Conservation (phyloP, 108 stramenopile genomes). For the Conticribra weissflogii region DNA sequence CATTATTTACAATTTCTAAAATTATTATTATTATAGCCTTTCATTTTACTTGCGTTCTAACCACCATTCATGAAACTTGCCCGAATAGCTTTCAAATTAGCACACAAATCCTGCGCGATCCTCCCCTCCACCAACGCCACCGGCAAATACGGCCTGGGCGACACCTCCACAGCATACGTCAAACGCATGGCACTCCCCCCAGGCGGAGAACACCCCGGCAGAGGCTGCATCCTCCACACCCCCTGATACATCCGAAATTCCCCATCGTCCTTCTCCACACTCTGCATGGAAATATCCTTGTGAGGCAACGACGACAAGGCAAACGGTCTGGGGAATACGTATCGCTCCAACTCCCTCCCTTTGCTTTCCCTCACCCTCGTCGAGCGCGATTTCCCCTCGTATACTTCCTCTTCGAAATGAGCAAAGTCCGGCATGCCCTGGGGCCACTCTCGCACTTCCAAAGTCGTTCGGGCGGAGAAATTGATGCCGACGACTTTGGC, state of each 20-base stretch:
- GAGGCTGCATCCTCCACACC: slow-evolving; percentile 90
- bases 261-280: slow-evolving; percentile 80
- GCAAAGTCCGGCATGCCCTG: slow-evolving; percentile 82
- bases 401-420: slow-evolving; percentile 70
- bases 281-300: slow-evolving; percentile 91
- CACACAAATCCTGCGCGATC: slow-evolving; percentile 82
- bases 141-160: slow-evolving; percentile 85
- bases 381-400: slow-evolving; percentile 67
- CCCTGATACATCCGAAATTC: slow-evolving; percentile 93
- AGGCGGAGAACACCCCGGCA: slow-evolving; percentile 80
- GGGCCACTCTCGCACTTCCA: slow-evolving; percentile 90
- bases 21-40: too few relatives aligned
- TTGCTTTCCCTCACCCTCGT: slow-evolving; percentile 54
- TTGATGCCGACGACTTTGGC: slow-evolving; percentile 90
- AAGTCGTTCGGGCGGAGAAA: slow-evolving; percentile 79
- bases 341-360: slow-evolving; percentile 59
- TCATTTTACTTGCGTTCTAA: too few relatives aligned
- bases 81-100: slow-evolving; percentile 82
- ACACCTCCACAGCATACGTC: slow-evolving; percentile 91
- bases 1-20: too few relatives aligned
- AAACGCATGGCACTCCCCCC: slow-evolving; percentile 81
- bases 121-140: slow-evolving; percentile 84
- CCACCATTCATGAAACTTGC: slow-evolving; percentile 37
- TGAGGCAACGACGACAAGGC: slow-evolving; percentile 72
- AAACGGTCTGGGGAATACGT: slow-evolving; percentile 86